Evolutionary conservation across 2,329 filamentous ascomycete species (phyloP), one percentile per base, ranked within the genome.

Genomic region (Aspergillus sp.): DNA sequence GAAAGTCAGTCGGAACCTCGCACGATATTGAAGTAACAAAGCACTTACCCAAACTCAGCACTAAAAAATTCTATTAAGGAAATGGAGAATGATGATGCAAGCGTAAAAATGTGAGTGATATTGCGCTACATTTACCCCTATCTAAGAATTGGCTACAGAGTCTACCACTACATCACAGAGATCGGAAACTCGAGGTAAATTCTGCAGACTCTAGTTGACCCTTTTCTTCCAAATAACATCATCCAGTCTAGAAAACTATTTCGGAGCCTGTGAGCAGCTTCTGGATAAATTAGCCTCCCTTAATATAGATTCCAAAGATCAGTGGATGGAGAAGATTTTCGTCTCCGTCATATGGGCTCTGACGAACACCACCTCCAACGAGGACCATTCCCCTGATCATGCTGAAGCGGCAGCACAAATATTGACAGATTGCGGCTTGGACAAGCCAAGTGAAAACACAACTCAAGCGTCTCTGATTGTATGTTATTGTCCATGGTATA

Each of bases 271-370:
- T 3, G 85, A 89, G 51, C 79, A 86, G 8, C 80, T 96, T 33
- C 78, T 96, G 6, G 72, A 79, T n/a, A 79, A 84, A 24, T 70
- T 92, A 23, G 63, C 85, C 60, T 64, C 76, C 57, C 74, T 79
- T 53, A 78, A 77, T 3, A 80, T 81, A 3, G 62, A 73, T 52
- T 79, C 77, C 3, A 80, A 81, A 4, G 62, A 73, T 2, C 77
- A 79, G 3, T 91, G 87, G 86, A 77, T 91, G 33, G 90, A 93
- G 59, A 89, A 85, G 64, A 80, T 84, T 0, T 71, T 92, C 11
- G 79, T 96, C 17, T 86, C 85, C 6, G 82, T 89, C 3, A 75
- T 91, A 5, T 89, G 86, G 82, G 84, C 91, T 68, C 77, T 80
- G 6, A 85, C 84, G 0, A 78, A 77, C 53, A 77, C 64, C 55